Conservation (phyloP, 2,329 filamentous ascomycete genomes). For the Alternaria angustiovoidea region DNA sequence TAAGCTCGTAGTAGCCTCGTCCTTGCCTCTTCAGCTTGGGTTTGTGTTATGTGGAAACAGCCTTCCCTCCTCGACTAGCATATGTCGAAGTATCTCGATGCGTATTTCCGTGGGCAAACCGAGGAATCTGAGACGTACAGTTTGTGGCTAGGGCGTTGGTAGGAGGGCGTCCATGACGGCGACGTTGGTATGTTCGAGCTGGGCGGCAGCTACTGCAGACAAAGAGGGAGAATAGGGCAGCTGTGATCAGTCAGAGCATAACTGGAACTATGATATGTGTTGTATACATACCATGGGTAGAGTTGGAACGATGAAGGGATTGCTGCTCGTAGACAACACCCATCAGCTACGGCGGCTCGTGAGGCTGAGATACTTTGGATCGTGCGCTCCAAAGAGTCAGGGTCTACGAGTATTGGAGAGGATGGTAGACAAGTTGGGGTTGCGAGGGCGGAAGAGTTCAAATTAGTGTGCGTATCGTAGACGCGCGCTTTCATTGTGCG, state of each 20-base stretch:
- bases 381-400: not conserved
- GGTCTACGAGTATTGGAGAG: not conserved
- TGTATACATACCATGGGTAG: not conserved
- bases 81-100: not conserved
- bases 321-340: not conserved
- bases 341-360: not conserved
- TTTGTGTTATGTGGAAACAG: not conserved
- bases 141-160: not conserved
- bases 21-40: not conserved
- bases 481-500: not conserved
- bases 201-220: not conserved
- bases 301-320: not conserved
- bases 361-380: not conserved
- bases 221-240: not conserved
- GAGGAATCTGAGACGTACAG: not conserved
- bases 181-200: not conserved
- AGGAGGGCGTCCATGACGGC: not conserved
- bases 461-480: not conserved
- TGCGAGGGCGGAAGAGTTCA: not conserved
- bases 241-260: not conserved
- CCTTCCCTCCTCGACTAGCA: not conserved
- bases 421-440: not conserved
- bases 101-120: not conserved
- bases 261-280: not conserved
- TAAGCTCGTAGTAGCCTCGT: not conserved